A percentile compares a stretch with the other conserved stretches of the same genome.
phyloP scores from a whole-genome alignment of 2,329 filamentous ascomycete species.

The Pseudogymnoascus sp. region DNA sequence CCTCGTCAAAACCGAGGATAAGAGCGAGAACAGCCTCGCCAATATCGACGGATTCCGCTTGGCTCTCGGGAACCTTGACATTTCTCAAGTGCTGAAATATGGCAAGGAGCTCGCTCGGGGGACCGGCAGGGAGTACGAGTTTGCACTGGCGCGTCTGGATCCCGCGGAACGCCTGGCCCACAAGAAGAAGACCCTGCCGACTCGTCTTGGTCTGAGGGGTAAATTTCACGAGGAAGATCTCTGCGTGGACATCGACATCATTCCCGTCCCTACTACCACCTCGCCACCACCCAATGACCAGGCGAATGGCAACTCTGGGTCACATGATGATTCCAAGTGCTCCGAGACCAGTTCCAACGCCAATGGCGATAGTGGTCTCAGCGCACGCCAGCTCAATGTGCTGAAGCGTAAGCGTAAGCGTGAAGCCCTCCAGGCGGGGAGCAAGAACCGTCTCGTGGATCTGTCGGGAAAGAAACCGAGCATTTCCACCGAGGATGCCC shows the following conservation, averaged over 20 bases:
- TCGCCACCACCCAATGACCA: slow-evolving; percentile 16
- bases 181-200: slow-evolving; percentile 80
- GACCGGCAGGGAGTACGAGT: slow-evolving; percentile 75
- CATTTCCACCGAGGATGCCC: slow-evolving; percentile 19
- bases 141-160: slow-evolving; percentile 71
- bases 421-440: slow-evolving; percentile 80
- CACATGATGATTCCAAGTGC: slow-evolving; percentile 31
- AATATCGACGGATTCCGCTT: slow-evolving; percentile 55
- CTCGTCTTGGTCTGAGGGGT: slow-evolving; percentile 75
- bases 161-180: slow-evolving; percentile 72
- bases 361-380: slow-evolving; percentile 59
- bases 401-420: slow-evolving; percentile 90
- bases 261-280: slow-evolving; percentile 12
- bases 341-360: slow-evolving; percentile 16
- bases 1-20: slow-evolving; percentile 47
- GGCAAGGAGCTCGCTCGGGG: slow-evolving; percentile 79
- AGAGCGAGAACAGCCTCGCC: slow-evolving; percentile 34
- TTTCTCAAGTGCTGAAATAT: slow-evolving; percentile 70
- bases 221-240: slow-evolving; percentile 81
- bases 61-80: slow-evolving; percentile 65
- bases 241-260: slow-evolving; percentile 53
- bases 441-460: slow-evolving; percentile 84
- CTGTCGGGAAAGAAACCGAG: slow-evolving; percentile 54
- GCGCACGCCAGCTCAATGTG: slow-evolving; percentile 88
- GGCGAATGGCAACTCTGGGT: slow-evolving; percentile 35